A percentile compares a stretch with the other conserved stretches of the same genome.
Evolutionary conservation across 768 basidiomycete genomes (phyloP).

Genomic region (Calocybe indica): DNA sequence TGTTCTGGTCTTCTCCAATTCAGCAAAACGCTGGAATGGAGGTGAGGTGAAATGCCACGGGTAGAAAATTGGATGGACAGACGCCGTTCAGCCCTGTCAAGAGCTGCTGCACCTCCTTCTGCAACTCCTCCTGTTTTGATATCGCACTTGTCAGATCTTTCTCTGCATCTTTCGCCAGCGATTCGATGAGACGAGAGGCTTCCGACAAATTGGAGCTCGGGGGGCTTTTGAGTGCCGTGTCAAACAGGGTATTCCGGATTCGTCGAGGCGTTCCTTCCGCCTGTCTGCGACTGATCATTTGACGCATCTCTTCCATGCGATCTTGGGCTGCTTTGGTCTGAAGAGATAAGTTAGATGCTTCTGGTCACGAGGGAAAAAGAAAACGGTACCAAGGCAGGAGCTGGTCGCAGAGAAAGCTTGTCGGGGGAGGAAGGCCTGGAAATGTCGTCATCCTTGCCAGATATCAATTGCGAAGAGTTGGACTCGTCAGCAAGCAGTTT

Average conservation of each 20-base stretch:
- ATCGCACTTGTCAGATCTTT: constrained; percentile 43
- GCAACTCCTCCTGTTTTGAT: constrained; percentile 50
- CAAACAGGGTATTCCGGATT: constrained; percentile 32
- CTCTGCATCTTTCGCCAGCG: constrained; percentile 54
- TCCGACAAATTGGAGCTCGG: constrained; percentile 25
- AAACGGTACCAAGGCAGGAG: constrained; percentile 35
- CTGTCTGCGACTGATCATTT: constrained; percentile 58
- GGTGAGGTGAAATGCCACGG: neutral
- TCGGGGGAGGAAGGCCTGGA: constrained; percentile 54
- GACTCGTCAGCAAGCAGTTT: constrained; percentile 57
- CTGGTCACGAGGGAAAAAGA: constrained; percentile 1
- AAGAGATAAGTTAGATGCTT: neutral
- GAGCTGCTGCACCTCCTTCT: constrained; percentile 42
- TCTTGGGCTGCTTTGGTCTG: constrained; percentile 74
- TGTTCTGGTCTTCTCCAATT: constrained; percentile 53
- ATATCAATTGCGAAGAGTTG: neutral
- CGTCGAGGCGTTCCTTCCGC: constrained; percentile 38
- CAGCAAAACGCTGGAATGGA: constrained; percentile 43
- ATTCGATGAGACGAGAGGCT: constrained; percentile 41
- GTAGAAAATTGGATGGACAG: constrained; percentile 9
- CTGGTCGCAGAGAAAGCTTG: constrained; percentile 40
- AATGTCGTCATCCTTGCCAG: constrained; percentile 17
- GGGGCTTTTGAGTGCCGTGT: constrained; percentile 21
- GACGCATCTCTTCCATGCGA: constrained; percentile 80
- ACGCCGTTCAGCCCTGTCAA: constrained; percentile 56